Percentiles rank a stretch among this genome's conserved stretches.
Conservation (phyloP, 148 eudicot species). For the Oxyria digyna region DNA sequence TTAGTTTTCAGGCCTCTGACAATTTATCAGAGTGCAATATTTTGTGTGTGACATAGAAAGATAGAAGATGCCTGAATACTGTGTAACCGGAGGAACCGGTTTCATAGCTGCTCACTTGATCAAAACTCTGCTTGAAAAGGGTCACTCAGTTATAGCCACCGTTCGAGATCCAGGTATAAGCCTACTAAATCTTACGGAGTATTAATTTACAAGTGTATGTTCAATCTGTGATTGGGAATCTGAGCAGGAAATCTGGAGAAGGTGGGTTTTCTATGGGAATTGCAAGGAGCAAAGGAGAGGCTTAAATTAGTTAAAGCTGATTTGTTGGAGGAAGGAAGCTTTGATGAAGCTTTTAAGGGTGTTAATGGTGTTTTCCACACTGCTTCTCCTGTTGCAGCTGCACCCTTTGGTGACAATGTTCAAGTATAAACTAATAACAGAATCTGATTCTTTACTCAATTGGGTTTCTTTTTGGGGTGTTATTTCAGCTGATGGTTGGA, state of each 20-base stretch:
- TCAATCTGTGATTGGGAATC: too few relatives aligned
- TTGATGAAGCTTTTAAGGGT: constrained; percentile 55
- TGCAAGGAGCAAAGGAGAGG: constrained; percentile 71
- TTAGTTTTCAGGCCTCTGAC: too few relatives aligned
- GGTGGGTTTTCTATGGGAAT: constrained; percentile 56
- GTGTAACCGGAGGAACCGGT: constrained; percentile 97
- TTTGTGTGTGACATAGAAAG: too few relatives aligned
- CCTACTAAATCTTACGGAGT: too few relatives aligned
- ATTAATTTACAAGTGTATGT: too few relatives aligned
- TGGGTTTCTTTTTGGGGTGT: too few relatives aligned
- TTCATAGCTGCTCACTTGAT: constrained; percentile 70
- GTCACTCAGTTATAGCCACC: constrained; percentile 64
- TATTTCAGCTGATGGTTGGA: too few relatives aligned
- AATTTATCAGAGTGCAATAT: too few relatives aligned
- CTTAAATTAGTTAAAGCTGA: constrained; percentile 73
- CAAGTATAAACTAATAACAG: too few relatives aligned
- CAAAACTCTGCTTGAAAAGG: constrained; percentile 50
- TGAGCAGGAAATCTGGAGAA: constrained; percentile 50
- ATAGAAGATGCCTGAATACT: constrained; percentile 61
- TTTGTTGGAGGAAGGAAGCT: constrained; percentile 71
- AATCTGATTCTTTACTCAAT: neutral
- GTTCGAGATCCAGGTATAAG: constrained; percentile 73
- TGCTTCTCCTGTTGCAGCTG: constrained; percentile 69
- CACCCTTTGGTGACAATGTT: constrained; percentile 41
- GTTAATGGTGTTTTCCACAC: constrained; percentile 87